Base-by-base conservation (phyloP, 306 rosid genomes). In the Vigna angularis region DNA sequence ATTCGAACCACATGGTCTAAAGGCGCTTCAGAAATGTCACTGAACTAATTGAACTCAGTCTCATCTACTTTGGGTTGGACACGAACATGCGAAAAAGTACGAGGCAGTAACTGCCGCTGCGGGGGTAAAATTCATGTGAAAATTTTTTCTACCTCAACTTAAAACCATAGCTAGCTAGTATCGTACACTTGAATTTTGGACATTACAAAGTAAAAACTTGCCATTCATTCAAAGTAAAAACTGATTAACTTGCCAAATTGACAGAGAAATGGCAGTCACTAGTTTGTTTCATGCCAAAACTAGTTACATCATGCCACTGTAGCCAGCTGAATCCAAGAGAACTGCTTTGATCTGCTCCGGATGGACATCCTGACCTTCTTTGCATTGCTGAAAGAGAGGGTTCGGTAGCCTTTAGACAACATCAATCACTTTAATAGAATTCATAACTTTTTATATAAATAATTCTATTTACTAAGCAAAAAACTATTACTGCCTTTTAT, bases 321-420 rank as follows among this genome's bases (percentile, higher is more conserved):
- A 86, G 69, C 93, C 97, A 78, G 93, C 97, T 63, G 90, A 90
- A 67, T 92, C 98, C 97, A 91, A 81, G 36, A 92, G 98, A 50
- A 85, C 90, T 22, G 93, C 96, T 76, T 93, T 95, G 75, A 95
- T 89, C 55, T 92, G 92, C 75, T 95, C 98, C 0, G 98, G 98
- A 73, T 83, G 86, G 9, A 87, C 86, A 28, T 89, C 93, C 68
- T 91, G 92, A 17, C 88, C 93, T 82, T 91, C 97, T 79, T 76
- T 82, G 86, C 96, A 89, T 89, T 95, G 98, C 98, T 92, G 93
- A 51, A 85, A 82, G 6, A 74, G 70, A 76, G 20, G 7, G 58
- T 30, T 50, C 0, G 66, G 74, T 74, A 81, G 68, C 8, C 15
- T 47, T 52, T 36, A 38, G 14, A 63, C 13, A 3, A 77, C 28